phyloP scores from a whole-genome alignment of 768 basidiomycete genomes.

The Punctularia strigosozonata region DNA sequence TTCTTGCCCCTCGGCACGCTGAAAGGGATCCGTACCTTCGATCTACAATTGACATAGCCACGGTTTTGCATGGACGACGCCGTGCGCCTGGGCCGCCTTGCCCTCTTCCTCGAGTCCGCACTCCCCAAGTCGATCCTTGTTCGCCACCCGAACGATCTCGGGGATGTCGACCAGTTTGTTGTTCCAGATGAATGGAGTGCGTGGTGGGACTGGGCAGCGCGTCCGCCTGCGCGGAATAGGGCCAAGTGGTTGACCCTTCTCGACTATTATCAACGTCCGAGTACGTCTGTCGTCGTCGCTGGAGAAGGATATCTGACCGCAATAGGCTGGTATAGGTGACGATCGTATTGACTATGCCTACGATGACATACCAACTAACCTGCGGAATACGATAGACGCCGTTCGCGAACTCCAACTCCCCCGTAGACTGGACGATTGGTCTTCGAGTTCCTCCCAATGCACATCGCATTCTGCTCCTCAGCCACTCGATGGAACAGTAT shows the following conservation, averaged over 20 bases:
- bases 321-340: constrained; percentile 5
- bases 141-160: no score
- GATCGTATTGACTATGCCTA: constrained; percentile 1
- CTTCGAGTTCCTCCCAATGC: not conserved
- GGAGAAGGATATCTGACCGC: not conserved
- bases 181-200: constrained; percentile 9
- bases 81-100: no score
- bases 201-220: constrained; percentile 17
- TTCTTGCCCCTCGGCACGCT: no score
- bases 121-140: no score
- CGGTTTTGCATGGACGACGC: no score
- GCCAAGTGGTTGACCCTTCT: constrained; percentile 10
- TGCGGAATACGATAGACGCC: constrained; percentile 7
- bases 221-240: not conserved
- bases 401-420: constrained; percentile 11
- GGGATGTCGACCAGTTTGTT: no score
- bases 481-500: no score
- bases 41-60: no score
- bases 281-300: not conserved
- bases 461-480: not conserved
- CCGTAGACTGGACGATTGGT: not conserved
- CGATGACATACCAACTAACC: constrained; percentile 6
- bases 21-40: no score
- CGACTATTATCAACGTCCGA: not conserved
- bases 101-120: no score